phyloP scores from a whole-genome alignment of 352 stramenopile genomes.

The Pythium angustatum region DNA sequence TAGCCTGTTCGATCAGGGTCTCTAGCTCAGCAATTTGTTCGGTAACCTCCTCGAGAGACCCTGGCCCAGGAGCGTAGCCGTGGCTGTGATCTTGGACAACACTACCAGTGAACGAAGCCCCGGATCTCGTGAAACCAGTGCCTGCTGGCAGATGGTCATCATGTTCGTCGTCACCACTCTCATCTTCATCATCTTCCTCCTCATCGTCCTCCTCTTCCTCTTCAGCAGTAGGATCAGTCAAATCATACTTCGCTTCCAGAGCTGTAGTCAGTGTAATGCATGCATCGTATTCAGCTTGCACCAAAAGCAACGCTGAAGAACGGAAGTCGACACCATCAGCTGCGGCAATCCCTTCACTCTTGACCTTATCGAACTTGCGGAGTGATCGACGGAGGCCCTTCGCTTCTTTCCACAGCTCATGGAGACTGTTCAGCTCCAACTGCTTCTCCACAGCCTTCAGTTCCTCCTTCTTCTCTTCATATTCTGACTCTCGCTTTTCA shows the following conservation, averaged over 20 bases:
- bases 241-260: conserved; percentile 73
- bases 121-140: background rate
- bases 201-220: conserved; percentile 51
- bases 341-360: conserved; percentile 55
- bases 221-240: conserved; percentile 53
- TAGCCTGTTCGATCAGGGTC: conserved; percentile 67
- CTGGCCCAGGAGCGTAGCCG: conserved; percentile 36
- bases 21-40: conserved; percentile 66
- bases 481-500: conserved; percentile 64
- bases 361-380: conserved; percentile 70
- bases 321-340: conserved; percentile 68
- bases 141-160: conserved; percentile 19
- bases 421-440: conserved; percentile 60
- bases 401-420: conserved; percentile 80
- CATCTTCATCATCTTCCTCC: conserved; percentile 44
- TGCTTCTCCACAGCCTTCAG: conserved; percentile 75
- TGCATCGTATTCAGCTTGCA: conserved; percentile 77
- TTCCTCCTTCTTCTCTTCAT: conserved; percentile 76
- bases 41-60: conserved; percentile 54
- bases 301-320: conserved; percentile 62
- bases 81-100: too few relatives aligned
- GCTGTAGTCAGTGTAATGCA: conserved; percentile 60
- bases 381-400: conserved; percentile 58
- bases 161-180: conserved; percentile 47
- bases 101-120: conserved; percentile 8